Conservation (phyloP, 345 rosid genomes). For the Populus tremula region DNA sequence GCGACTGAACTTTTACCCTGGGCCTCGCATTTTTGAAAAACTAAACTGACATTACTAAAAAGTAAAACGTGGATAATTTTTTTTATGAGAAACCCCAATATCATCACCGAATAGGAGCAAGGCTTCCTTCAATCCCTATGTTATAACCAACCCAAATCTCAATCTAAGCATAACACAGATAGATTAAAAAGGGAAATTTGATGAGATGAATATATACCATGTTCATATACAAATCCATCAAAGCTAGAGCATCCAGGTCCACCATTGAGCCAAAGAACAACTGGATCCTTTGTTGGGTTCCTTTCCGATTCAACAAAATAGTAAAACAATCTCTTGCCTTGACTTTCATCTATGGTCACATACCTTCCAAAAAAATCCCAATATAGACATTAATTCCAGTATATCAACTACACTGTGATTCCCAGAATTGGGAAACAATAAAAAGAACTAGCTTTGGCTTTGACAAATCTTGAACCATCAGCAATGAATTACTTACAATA, state of each 20-base stretch:
- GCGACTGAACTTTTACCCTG: too few species aligned
- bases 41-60: too few species aligned
- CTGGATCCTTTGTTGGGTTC: constrained; percentile 64
- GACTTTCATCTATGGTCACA: constrained; percentile 51
- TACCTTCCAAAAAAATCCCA: constrained; percentile 45
- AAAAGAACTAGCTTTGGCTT: not conserved
- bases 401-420: not conserved
- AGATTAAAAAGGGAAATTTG: not conserved
- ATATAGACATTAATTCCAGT: not conserved
- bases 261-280: constrained; percentile 93
- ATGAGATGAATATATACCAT: constrained; percentile 40
- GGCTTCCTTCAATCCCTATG: too few species aligned
- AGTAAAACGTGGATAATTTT: too few species aligned
- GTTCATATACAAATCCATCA: constrained; percentile 84
- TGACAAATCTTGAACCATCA: not conserved
- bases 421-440: constrained; percentile 2
- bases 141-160: not conserved
- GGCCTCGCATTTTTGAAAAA: too few species aligned
- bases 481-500: not conserved
- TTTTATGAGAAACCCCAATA: too few species aligned
- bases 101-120: too few species aligned
- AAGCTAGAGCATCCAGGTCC: constrained; percentile 98
- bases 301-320: constrained; percentile 77
- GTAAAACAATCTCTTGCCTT: constrained; percentile 62
- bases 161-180: not conserved